These are phyloP conservation scores for Thelonectria discophora DNA, from an alignment of 2,329 filamentous ascomycete genomes.

Conservation along the genomic window DNA sequence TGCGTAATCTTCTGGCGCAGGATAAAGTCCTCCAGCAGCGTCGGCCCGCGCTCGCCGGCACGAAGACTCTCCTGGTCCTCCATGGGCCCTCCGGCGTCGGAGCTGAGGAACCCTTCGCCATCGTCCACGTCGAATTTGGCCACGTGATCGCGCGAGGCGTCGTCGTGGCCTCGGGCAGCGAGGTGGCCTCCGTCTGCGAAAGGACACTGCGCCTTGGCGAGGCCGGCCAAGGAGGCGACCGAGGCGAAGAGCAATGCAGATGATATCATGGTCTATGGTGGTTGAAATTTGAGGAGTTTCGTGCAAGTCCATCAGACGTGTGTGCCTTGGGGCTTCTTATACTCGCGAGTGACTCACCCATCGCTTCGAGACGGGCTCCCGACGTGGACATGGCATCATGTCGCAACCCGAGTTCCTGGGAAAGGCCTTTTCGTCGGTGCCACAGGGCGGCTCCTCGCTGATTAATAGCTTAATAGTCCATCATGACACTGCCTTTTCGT, in stretches of 20 bases:
- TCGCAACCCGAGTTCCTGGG: not conserved
- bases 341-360: not conserved
- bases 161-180: constrained; percentile 39
- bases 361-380: not conserved
- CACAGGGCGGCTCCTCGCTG: not conserved
- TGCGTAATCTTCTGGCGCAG: constrained; percentile 76
- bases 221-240: constrained; percentile 39
- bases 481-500: too few species aligned
- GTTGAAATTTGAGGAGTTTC: not conserved
- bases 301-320: not conserved
- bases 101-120: constrained; percentile 65
- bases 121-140: constrained; percentile 60
- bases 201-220: constrained; percentile 47
- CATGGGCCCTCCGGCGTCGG: constrained; percentile 74
- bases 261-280: constrained; percentile 39
- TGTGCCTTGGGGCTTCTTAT: constrained; percentile 26
- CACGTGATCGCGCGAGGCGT: constrained; percentile 47
- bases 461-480: too few species aligned
- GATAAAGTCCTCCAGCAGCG: constrained; percentile 76
- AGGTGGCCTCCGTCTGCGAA: constrained; percentile 44
- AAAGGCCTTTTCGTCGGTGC: too few species aligned
- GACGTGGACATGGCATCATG: not conserved
- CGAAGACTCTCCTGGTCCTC: constrained; percentile 72
- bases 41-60: constrained; percentile 72
- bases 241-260: constrained; percentile 34